Evolutionary conservation across 495 filamentous ascomycete species (phyloP), one percentile per base, ranked within the genome.

Genomic region (Cryomyces minteri): DNA sequence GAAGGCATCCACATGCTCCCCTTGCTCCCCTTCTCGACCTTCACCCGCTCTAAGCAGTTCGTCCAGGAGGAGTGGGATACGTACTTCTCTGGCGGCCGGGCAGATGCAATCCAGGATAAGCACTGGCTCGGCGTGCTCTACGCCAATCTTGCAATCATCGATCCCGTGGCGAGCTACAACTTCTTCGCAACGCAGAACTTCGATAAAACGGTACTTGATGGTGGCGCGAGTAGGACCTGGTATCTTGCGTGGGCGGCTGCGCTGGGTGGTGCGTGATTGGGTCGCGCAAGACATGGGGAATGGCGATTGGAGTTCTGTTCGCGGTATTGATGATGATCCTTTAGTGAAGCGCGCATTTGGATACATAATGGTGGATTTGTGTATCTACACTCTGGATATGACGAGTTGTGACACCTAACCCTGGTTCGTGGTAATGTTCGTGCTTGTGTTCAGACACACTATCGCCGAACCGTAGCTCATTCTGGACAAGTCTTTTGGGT

Each of bases 1-100:
- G 80, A 98, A 62, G 90, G 75, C 68, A 95, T 98, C 47, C 88
- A 98, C 66, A 98, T 98, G 88, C 63, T 98, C 33, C 90, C 90
- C 0, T 67, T 94, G 40, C 70, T 83, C 32, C 84, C 90, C 1
- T 69, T 68, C 45, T 78, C 76, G 0, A 63, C 77, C 12, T 75
- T 80, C 45, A 79, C 77, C 4, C 77, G 90, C 14, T 67, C 67
- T 2, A 53, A 57, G 12, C 62, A 63, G 0, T 95, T 94, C 51
- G 84, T 92, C 4, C 58, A 59, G 18, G 71, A 94, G 61, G 90
- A 98, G 61, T 98, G 90, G 90, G 65, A 79, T 29, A 70, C 69
- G 11, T 85, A 79, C 52, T 95, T 95, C 49, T 56, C 61, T 33
- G 64, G 71, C 5, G 77, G 73, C 0, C 56, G 79, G 2, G 82